A percentile compares a stretch with the other conserved stretches of the same genome.
Conservation (phyloP, 441 rosid species). For the Populus hybrid region DNA sequence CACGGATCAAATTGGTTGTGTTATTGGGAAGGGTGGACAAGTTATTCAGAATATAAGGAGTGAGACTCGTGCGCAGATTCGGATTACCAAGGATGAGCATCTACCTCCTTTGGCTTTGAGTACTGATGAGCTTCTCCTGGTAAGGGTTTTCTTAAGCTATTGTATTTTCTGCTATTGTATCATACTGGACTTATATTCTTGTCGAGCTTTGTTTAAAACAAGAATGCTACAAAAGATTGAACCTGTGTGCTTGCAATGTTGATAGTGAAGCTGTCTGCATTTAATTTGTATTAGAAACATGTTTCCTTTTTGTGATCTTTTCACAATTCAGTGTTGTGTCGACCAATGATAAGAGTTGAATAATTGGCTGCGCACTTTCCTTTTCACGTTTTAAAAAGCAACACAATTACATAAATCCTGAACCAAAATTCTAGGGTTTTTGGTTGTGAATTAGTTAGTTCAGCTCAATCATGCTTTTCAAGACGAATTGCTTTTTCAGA, state of each 20-base stretch:
- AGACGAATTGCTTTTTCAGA: not conserved
- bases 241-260: not conserved
- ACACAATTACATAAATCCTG: not conserved
- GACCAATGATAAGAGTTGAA: not conserved
- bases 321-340: not conserved
- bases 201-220: not conserved
- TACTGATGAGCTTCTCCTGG: slow-evolving; percentile 94
- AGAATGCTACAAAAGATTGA: not conserved
- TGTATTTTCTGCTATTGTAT: not conserved
- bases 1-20: slow-evolving; percentile 97
- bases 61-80: slow-evolving; percentile 92
- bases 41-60: slow-evolving; percentile 80
- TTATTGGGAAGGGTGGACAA: slow-evolving; percentile 97
- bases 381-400: not conserved
- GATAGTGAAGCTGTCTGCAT: not conserved
- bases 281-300: no score
- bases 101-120: slow-evolving; percentile 75
- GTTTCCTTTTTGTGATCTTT: not conserved
- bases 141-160: slow-evolving; percentile 12
- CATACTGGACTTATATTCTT: not conserved
- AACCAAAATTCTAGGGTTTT: not conserved
- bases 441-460: not conserved
- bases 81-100: slow-evolving; percentile 80
- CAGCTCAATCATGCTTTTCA: not conserved
- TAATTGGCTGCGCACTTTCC: not conserved